phyloP scores from a whole-genome alignment of 257 asterid species.

The Plantago major region DNA sequence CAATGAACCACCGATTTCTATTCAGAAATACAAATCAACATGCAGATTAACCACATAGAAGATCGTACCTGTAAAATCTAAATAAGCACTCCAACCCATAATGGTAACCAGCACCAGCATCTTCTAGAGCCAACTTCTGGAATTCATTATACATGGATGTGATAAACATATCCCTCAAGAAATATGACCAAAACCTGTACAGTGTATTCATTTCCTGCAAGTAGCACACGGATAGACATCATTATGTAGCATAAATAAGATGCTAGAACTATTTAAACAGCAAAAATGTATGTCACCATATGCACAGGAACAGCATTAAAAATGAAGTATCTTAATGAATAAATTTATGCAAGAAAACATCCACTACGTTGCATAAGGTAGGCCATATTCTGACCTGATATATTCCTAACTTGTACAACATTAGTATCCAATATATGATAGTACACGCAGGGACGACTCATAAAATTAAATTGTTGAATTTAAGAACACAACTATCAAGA shows the following conservation, averaged over 20 bases:
- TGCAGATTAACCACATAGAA: background rate
- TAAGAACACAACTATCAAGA: too few relatives aligned
- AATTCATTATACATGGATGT: constrained; percentile 86
- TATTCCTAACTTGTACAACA: too few relatives aligned
- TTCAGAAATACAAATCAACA: background rate
- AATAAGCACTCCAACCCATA: constrained; percentile 89
- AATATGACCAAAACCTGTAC: constrained; percentile 89
- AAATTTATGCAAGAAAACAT: too few relatives aligned
- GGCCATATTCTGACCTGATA: too few relatives aligned
- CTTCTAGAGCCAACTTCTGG: constrained; percentile 75
- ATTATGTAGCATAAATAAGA: too few relatives aligned
- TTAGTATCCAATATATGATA: too few relatives aligned
- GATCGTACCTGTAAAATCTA: constrained; percentile 77
- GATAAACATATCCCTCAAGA: constrained; percentile 64
- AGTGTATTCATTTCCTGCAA: constrained; percentile 96
- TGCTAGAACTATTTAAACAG: background rate
- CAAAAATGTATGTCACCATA: too few relatives aligned
- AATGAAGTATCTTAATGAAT: too few relatives aligned
- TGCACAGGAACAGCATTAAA: too few relatives aligned
- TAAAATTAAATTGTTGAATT: too few relatives aligned
- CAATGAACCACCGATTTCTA: background rate
- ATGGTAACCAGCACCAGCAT: constrained; percentile 76
- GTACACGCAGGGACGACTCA: too few relatives aligned
- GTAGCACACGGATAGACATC: constrained; percentile 13
- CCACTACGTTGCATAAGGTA: too few relatives aligned